Conservation (phyloP, 1,284 basidiomycete genomes). For the Rhodotorula sp. region DNA sequence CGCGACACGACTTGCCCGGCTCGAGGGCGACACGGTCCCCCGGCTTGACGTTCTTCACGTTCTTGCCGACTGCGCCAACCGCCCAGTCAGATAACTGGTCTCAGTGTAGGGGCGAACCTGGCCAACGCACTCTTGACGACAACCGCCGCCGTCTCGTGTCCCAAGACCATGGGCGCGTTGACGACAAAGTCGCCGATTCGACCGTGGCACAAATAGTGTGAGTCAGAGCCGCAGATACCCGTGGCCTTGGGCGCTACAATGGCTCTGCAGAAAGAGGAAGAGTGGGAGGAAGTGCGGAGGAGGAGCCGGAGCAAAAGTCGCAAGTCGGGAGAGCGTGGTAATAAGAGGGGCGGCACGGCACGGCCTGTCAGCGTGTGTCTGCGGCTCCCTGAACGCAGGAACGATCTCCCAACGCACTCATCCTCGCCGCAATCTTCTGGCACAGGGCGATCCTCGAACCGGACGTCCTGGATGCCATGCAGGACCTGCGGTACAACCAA, state of each 20-base stretch:
- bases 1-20: slow-evolving; percentile 56
- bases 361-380: background rate
- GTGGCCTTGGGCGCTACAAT: slow-evolving; percentile 90
- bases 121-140: slow-evolving; percentile 45
- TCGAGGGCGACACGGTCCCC: slow-evolving; percentile 77
- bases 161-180: slow-evolving; percentile 48
- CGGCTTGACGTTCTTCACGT: slow-evolving; percentile 68
- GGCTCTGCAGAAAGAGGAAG: slow-evolving; percentile 53
- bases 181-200: slow-evolving; percentile 57
- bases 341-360: background rate
- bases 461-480: slow-evolving; percentile 65
- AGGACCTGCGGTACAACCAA: slow-evolving; percentile 55
- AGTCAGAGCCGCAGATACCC: slow-evolving; percentile 87
- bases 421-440: slow-evolving; percentile 52
- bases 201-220: slow-evolving; percentile 72
- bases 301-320: background rate
- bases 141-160: slow-evolving; percentile 61
- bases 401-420: slow-evolving; percentile 16
- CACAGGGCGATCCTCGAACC: slow-evolving; percentile 72
- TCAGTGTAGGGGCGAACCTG: no score
- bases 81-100: slow-evolving; percentile 38
- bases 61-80: slow-evolving; percentile 59
- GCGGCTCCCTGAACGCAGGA: no score
- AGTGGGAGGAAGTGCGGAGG: no score
- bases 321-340: no score